These are phyloP conservation scores for Chrysosphaeria jannelii DNA, from an alignment of 2,329 filamentous ascomycete genomes.

Conservation along the genomic window DNA sequence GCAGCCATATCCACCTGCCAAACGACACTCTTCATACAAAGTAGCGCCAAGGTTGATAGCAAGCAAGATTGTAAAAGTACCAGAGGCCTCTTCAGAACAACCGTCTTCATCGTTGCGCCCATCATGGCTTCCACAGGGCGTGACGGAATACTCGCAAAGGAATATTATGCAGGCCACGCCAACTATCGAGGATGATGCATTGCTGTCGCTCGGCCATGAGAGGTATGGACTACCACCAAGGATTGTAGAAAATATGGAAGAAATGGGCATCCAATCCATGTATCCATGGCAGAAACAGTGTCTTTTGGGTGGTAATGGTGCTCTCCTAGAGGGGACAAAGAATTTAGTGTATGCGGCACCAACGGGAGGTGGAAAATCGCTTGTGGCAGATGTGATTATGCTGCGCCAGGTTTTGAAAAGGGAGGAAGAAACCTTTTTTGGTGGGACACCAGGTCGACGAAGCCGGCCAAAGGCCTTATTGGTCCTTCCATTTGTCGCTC, in stretches of 20 bases:
- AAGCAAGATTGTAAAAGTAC: no score
- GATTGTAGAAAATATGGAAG: slow-evolving; percentile 32
- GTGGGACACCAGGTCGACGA: slow-evolving; percentile 4
- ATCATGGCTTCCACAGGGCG: slow-evolving; percentile 12
- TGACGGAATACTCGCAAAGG: slow-evolving; percentile 26
- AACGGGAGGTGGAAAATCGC: slow-evolving; percentile 48
- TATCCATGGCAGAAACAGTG: slow-evolving; percentile 60
- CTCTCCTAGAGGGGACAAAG: slow-evolving; percentile 26
- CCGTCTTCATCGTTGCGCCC: slow-evolving; percentile 4
- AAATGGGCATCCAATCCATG: slow-evolving; percentile 38
- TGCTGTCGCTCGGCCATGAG: slow-evolving; percentile 29
- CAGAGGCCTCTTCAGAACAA: no score
- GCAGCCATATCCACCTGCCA: no score
- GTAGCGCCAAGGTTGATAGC: neutral
- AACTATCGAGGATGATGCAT: slow-evolving; percentile 17
- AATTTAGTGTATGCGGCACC: slow-evolving; percentile 59
- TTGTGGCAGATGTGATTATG: slow-evolving; percentile 46
- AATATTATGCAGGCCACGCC: slow-evolving; percentile 21
- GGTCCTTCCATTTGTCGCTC: slow-evolving; percentile 46
- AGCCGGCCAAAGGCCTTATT: slow-evolving; percentile 29
- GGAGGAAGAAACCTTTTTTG: slow-evolving; percentile 11
- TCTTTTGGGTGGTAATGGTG: slow-evolving; percentile 23
- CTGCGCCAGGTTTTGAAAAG: slow-evolving; percentile 37
- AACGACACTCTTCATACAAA: no score
- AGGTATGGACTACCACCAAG: slow-evolving; percentile 28